A percentile compares a stretch with the other conserved stretches of the same genome.
Conservation (phyloP, 495 filamentous ascomycete genomes). For the Astrocystis sublimbata region DNA sequence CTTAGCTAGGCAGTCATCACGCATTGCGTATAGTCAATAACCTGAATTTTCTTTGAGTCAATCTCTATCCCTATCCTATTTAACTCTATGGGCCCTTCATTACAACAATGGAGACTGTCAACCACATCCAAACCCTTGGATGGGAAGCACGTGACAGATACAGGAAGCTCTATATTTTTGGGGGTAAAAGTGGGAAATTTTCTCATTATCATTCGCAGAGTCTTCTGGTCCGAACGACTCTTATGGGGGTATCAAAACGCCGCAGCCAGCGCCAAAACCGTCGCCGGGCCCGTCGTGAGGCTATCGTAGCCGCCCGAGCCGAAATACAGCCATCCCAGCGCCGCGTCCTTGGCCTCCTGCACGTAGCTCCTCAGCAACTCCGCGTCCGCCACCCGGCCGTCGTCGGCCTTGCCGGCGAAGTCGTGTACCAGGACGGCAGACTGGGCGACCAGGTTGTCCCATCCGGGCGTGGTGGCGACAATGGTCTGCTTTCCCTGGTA, state of each 20-base stretch:
- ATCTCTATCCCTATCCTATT: background rate
- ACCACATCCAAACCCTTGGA: no score
- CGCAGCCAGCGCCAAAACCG: conserved; percentile 11
- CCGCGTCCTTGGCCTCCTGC: background rate
- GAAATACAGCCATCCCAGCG: conserved; percentile 20
- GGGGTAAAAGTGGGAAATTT: no score
- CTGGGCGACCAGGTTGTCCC: background rate
- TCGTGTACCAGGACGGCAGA: conserved; percentile 13
- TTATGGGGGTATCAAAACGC: background rate
- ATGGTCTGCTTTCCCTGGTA: conserved; percentile 6
- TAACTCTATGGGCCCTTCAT: no score
- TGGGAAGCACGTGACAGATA: no score
- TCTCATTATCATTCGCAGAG: background rate
- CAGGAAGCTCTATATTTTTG: no score
- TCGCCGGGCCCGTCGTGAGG: conserved; percentile 11
- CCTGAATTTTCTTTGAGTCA: background rate
- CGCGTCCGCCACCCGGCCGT: conserved; percentile 5
- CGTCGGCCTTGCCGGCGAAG: background rate
- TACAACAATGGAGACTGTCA: no score
- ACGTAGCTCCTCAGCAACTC: conserved; percentile 2
- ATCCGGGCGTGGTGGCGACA: background rate
- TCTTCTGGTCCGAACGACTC: background rate
- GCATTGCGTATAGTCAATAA: background rate
- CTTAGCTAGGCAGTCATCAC: no score
- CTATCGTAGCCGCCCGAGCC: conserved; percentile 15